Percentiles rank a stretch among this genome's conserved stretches.
These are phyloP conservation scores for Fusarium torulosum DNA, from an alignment of 2,329 filamentous ascomycete species.

Conservation along the genomic window DNA sequence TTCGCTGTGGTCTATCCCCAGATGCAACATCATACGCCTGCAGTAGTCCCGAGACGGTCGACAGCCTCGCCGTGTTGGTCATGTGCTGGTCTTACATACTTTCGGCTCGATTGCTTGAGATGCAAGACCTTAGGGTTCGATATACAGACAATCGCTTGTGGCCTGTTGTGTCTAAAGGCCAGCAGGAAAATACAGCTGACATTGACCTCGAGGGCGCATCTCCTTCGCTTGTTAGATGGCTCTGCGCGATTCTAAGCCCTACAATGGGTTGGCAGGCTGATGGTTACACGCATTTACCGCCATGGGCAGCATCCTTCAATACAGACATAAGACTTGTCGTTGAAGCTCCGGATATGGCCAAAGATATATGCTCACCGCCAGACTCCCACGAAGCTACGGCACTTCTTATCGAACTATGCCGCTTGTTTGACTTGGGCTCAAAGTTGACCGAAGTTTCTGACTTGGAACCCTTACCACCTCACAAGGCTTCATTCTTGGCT, in stretches of 20 bases:
- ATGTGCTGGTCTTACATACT: too few species aligned
- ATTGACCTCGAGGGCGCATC: too few species aligned
- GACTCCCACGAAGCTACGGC: constrained; percentile 8
- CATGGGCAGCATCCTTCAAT: not conserved
- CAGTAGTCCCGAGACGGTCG: too few species aligned
- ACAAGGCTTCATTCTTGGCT: constrained; percentile 15
- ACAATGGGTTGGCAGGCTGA: constrained; percentile 1
- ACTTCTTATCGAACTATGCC: constrained; percentile 20
- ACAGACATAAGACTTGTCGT: not conserved
- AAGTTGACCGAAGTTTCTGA: not conserved
- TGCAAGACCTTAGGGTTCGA: too few species aligned
- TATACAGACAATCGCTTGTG: too few species aligned
- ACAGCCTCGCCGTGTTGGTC: too few species aligned
- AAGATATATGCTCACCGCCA: not conserved
- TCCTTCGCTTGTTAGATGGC: too few species aligned
- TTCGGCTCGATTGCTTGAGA: too few species aligned
- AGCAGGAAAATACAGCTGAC: too few species aligned
- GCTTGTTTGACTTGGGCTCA: constrained; percentile 1
- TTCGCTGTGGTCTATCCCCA: too few species aligned
- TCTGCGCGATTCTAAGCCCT: constrained; percentile 4
- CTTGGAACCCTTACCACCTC: not conserved
- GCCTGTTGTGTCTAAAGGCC: too few species aligned
- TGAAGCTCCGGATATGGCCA: not conserved
- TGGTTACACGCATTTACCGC: not conserved
- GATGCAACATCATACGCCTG: too few species aligned